phyloP scores from a whole-genome alignment of 2,329 filamentous ascomycete genomes.

The Fusarium tricinctum region DNA sequence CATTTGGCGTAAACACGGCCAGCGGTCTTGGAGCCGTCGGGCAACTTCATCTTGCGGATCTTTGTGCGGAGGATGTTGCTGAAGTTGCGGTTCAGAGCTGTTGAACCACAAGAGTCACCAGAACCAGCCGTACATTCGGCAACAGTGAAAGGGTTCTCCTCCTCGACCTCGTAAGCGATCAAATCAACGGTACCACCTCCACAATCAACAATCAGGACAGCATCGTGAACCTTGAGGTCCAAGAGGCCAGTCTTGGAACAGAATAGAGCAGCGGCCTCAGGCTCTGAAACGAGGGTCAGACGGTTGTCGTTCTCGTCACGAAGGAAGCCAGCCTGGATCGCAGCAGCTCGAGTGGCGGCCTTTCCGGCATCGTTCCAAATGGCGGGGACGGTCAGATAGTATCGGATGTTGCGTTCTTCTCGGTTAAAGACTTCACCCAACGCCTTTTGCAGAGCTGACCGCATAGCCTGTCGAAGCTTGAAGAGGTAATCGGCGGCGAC shows the following conservation, averaged over 20 bases:
- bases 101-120: conserved; percentile 98
- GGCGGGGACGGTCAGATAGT: conserved; percentile 98
- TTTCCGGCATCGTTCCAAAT: conserved; percentile 99
- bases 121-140: conserved; percentile 97
- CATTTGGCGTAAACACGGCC: conserved; percentile 98
- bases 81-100: conserved; percentile 96
- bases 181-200: conserved; percentile 98
- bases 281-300: conserved; percentile 93
- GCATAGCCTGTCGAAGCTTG: conserved; percentile 97
- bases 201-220: conserved; percentile 98
- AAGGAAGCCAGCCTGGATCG: conserved; percentile 96
- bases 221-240: conserved; percentile 97
- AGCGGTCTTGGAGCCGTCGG: conserved; percentile 96
- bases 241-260: conserved; percentile 96
- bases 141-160: conserved; percentile 96
- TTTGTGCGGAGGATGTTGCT: conserved; percentile 98
- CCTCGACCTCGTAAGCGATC: conserved; percentile 98
- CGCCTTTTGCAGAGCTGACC: conserved; percentile 94
- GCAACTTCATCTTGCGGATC: conserved; percentile 99
- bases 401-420: conserved; percentile 97
- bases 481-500: conserved; percentile 99
- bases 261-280: conserved; percentile 96
- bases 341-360: conserved; percentile 93
- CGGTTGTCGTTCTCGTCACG: conserved; percentile 98
- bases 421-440: conserved; percentile 97